A percentile compares a stretch with the other conserved stretches of the same genome.
phyloP scores from a whole-genome alignment of 306 rosid species.

The Sindora glabra region DNA sequence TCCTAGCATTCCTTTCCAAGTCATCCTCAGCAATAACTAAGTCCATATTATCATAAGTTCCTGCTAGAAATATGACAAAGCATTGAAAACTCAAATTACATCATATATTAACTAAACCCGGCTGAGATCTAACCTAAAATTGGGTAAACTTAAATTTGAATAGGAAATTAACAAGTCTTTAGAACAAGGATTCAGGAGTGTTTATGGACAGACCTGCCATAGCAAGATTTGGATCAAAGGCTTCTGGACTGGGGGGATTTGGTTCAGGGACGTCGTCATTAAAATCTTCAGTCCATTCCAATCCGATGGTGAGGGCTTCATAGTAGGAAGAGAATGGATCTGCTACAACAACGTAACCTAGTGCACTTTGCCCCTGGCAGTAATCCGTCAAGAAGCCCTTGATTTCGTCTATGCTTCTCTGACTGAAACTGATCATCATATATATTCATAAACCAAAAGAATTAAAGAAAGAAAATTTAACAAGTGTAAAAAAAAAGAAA shows the following conservation, averaged over 20 bases:
- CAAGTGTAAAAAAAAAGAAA: too few species aligned
- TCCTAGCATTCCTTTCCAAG: not conserved
- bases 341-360: constrained; percentile 33
- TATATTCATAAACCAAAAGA: not conserved
- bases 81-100: not conserved
- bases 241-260: too few species aligned
- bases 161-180: not conserved
- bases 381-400: constrained; percentile 35
- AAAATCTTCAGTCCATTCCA: constrained; percentile 38
- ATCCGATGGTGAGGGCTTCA: constrained; percentile 56
- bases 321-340: constrained; percentile 54
- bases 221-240: too few species aligned
- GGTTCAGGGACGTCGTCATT: constrained; percentile 17
- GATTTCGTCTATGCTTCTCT: constrained; percentile 32
- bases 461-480: not conserved
- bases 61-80: constrained; percentile 3
- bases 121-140: not conserved
- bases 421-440: constrained; percentile 35
- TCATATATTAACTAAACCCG: too few species aligned
- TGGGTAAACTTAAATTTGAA: not conserved
- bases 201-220: too few species aligned
- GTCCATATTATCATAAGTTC: not conserved
- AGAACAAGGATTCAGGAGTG: not conserved
- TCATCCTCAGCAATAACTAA: not conserved
- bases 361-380: constrained; percentile 22